Conservation (phyloP, 176 grass and related monocot genomes). For the Puccinellia tenuiflora region DNA sequence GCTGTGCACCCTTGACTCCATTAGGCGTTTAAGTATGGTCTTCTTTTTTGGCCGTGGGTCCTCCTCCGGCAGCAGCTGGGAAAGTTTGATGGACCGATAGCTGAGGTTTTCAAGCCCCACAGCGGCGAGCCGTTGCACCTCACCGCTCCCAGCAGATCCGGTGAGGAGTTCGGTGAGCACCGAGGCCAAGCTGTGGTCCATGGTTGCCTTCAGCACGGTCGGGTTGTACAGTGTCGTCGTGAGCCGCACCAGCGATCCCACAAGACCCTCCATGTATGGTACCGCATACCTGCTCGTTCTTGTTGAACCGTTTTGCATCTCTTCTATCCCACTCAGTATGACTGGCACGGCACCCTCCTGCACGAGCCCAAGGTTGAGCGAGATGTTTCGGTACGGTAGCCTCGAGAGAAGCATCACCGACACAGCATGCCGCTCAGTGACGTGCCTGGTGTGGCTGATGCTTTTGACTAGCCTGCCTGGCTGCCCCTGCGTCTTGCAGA, state of each 20-base stretch:
- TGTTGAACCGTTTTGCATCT: slow-evolving; percentile 36
- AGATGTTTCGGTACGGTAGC: slow-evolving; percentile 64
- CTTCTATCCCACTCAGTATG: slow-evolving; percentile 46
- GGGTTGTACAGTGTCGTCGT: slow-evolving; percentile 62
- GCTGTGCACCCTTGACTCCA: slow-evolving; percentile 41
- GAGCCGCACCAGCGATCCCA: slow-evolving; percentile 65
- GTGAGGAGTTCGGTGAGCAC: slow-evolving; percentile 50
- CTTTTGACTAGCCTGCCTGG: slow-evolving; percentile 49
- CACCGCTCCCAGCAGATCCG: slow-evolving; percentile 34
- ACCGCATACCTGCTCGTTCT: slow-evolving; percentile 41
- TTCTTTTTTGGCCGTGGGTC: slow-evolving; percentile 39
- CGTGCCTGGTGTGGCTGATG: slow-evolving; percentile 30
- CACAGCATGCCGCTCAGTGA: slow-evolving; percentile 54
- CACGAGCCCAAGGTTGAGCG: slow-evolving; percentile 65
- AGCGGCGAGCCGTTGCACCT: slow-evolving; percentile 63
- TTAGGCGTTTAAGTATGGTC: slow-evolving; percentile 38
- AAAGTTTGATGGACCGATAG: slow-evolving; percentile 63
- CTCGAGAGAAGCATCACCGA: slow-evolving; percentile 53
- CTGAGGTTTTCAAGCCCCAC: slow-evolving; percentile 80
- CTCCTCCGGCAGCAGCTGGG: slow-evolving; percentile 42
- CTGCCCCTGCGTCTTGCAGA: slow-evolving; percentile 79
- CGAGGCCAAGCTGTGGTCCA: slow-evolving; percentile 45
- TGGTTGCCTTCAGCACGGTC: slow-evolving; percentile 51
- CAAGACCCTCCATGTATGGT: slow-evolving; percentile 64
- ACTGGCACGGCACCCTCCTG: slow-evolving; percentile 39